Evolutionary conservation across 2,329 filamentous ascomycete genomes (phyloP), one percentile per base, ranked within the genome.

Genomic region (Simplicillium sp.): DNA sequence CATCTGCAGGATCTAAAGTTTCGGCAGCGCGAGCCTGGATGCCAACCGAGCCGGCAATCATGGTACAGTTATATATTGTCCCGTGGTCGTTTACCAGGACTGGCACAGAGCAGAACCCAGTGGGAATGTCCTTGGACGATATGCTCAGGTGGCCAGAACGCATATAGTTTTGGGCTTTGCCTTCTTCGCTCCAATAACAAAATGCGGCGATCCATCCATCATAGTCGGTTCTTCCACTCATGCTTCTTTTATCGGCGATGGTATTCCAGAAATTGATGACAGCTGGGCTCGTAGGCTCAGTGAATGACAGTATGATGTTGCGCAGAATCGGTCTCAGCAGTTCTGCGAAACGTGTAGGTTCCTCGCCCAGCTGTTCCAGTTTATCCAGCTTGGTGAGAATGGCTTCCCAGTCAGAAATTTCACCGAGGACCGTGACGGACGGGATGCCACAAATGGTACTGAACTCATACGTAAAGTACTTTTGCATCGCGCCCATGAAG

Each of bases 401-500:
- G 2, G 46, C 25, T 16, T 56, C 48, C 62, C 68, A 77, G 51
- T 78, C 72, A 1, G 44, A 42, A 11, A 57, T 49, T 32, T 68
- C 59, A 2, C 73, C 73, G 0, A 70, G 58, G 2, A 77, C 53
- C 0, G 71, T 76, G 1, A 76, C 68, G 0, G 62, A 65, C 0
- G 73, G 74, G 2, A 77, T 56, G 0, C 72, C 73, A 45, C 71
- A 77, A 0, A 15, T 12, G 0, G 58, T 42, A 1, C 12, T 35
- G 11, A 48, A 47, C 1, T 4, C 42, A 46, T 64, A 69, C 1
- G 36, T 40, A 43, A 75, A 76, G 46, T 73, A 76, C 15, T 64
- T 59, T 48, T 73, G 64, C 56, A 74, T 53, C 0, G 63, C 54
- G 2, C 65, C 68, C 70, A 77, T 75, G 57, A 77, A 67, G 2